Percentiles rank a stretch among this genome's conserved stretches.
Conservation (phyloP, 2,329 filamentous ascomycete species). For the Beauveria caledonica region DNA sequence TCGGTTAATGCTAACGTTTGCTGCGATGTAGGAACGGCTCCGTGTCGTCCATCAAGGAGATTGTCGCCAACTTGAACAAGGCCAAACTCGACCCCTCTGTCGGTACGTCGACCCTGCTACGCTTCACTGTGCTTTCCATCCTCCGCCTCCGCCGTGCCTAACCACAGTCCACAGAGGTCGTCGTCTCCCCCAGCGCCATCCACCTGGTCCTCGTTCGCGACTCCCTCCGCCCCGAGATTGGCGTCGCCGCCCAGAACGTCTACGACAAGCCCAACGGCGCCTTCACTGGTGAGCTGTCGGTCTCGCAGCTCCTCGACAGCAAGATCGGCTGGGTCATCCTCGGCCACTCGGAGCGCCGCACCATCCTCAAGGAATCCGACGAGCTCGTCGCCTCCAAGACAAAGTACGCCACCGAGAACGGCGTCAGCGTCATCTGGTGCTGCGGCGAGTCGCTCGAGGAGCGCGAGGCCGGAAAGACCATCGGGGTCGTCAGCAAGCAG, state of each 20-base stretch:
- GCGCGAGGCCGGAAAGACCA: slow-evolving; percentile 77
- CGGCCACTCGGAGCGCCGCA: slow-evolving; percentile 91
- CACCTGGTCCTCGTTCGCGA: slow-evolving; percentile 86
- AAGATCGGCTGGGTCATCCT: slow-evolving; percentile 85
- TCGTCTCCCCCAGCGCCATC: slow-evolving; percentile 82
- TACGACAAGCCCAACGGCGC: slow-evolving; percentile 95
- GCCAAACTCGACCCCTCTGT: slow-evolving; percentile 69
- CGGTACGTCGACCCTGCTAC: slow-evolving; percentile 42
- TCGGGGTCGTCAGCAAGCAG: slow-evolving; percentile 78
- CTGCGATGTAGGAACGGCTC: slow-evolving; percentile 72
- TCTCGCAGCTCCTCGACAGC: slow-evolving; percentile 81
- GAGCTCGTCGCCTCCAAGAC: slow-evolving; percentile 86
- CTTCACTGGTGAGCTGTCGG: slow-evolving; percentile 94
- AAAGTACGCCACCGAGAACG: slow-evolving; percentile 82
- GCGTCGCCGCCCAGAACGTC: slow-evolving; percentile 92
- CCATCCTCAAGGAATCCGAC: slow-evolving; percentile 80
- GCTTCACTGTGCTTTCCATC: slow-evolving; percentile 7
- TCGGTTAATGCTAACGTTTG: background rate
- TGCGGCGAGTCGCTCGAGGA: slow-evolving; percentile 93
- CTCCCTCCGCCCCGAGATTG: slow-evolving; percentile 64
- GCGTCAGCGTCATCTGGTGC: slow-evolving; percentile 89
- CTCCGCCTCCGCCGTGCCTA: slow-evolving; percentile 9
- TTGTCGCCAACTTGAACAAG: slow-evolving; percentile 81
- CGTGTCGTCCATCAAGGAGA: slow-evolving; percentile 78
- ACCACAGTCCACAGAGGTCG: slow-evolving; percentile 63